Base-by-base conservation (phyloP, 2,329 filamentous ascomycete species). In the Fusarium staphyleae region DNA sequence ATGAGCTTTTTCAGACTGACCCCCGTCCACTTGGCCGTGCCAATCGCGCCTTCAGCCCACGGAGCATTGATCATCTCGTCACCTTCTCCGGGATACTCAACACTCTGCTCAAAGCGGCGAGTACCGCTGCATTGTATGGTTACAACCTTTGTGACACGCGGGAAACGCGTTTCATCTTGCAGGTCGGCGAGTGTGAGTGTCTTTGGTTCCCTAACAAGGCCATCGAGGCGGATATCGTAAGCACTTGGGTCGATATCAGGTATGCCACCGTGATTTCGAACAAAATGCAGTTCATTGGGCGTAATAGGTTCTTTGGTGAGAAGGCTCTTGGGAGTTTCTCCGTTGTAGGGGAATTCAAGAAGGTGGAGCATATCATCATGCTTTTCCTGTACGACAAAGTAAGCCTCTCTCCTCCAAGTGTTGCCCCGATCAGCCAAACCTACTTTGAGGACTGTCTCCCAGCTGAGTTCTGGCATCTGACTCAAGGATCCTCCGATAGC, bases 201-300 rank as follows among this genome's bases (percentile, higher is more conserved):
- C 46, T 79, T 78, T 0, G 86, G 85, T 3, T 81, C 75, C 5
- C 80, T 80, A 3, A 89, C 87, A 0, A 88, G 74, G 0, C 87
- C 86, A 50, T 85, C 83, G 5, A 90, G 69, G 2, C 75, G 72
- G 13, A 88, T 75, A 18, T 73, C 78, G 64, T 75, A 87, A 3
- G 79, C 74, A 0, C 82, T 76, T 1, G 78, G 72, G 8, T 88
- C 79, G 47, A 90, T 89, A 7, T 82, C 74, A 0, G 88, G 88
- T 14, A 91, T 84, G 0, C 87, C 87, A 9, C 88, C 87, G 56
- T 91, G 88, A 53, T 91, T 91, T 7, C 88, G 78, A 1, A 91
- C 84, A 59, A 89, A 91, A 60, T 86, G 82, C 0, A 71, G 62
- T 0, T 61, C 40, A 55, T 89, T 91, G 0, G 79, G 75, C 8